Evolutionary conservation across 2,329 filamentous ascomycete species (phyloP), one percentile per base, ranked within the genome.

Genomic region (Leptoxyphium fumago): DNA sequence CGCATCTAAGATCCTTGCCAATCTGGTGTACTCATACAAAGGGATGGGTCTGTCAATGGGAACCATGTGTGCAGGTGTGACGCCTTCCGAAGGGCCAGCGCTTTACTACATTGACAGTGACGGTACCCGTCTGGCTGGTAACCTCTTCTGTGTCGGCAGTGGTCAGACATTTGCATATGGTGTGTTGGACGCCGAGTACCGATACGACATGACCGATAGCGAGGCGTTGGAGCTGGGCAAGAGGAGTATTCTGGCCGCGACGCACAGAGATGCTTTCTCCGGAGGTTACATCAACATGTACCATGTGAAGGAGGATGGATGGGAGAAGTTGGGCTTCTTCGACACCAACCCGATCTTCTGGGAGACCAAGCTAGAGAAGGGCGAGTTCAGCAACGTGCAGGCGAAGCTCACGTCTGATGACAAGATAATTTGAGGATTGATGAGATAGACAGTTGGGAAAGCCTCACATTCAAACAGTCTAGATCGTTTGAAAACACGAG

Each of bases 311-410:
- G 89, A 98, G 72, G 82, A 87, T 51, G 91, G 91, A 56, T 98
- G 91, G 91, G 88, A 94, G 60, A 94, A 94, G 77, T 89, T 96
- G 62, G 91, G 91, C 50, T 98, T 98, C 75, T 87, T 73, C 55
- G 91, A 98, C 67, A 96, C 89, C 56, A 95, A 96, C 73, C 89
- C 89, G 39, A 94, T 96, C 62, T 98, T 98, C 81, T 98, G 91
- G 91, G 83, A 94, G 74, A 95, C 88, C 41, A 98, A 98, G 79
- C 69, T 98, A 60, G 83, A 94, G 65, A 94, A 94, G 78, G 88
- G 88, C 65, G 91, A 98, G 72, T 98, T 98, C 67, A 89, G 82
- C 51, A 95, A 95, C 64, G 88, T 95, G 43, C 93, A 85, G 46
- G 84, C 82, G 57, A 70, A 80, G 58, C 64, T 93, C 61, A 40